phyloP scores from a whole-genome alignment of 2,329 filamentous ascomycete genomes.

The Seiridium unicorne region DNA sequence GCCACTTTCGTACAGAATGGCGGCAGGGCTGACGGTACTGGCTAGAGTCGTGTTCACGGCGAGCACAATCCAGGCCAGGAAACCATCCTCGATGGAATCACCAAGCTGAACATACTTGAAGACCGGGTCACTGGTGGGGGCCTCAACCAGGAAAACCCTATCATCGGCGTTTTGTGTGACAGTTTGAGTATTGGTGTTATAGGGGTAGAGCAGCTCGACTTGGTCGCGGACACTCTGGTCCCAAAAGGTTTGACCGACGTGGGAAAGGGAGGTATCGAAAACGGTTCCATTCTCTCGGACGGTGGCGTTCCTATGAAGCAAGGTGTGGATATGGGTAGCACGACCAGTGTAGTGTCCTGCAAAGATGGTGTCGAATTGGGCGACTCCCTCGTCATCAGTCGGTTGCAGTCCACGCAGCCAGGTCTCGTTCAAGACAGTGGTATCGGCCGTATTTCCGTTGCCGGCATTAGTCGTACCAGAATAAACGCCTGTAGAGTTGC shows the following conservation, averaged over 20 bases:
- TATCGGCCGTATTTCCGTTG: constrained; percentile 29
- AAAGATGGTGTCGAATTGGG: constrained; percentile 44
- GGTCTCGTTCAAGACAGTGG: constrained; percentile 39
- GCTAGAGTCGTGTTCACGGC: constrained; percentile 37
- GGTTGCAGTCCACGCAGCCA: constrained; percentile 47
- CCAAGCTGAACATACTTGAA: constrained; percentile 57
- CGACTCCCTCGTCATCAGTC: constrained; percentile 45
- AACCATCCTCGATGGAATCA: constrained; percentile 42
- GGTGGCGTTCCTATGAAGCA: constrained; percentile 26
- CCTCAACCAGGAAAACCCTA: constrained; percentile 43
- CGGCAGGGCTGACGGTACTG: neutral
- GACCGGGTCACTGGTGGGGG: constrained; percentile 50
- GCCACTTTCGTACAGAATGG: neutral
- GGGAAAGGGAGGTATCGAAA: constrained; percentile 44
- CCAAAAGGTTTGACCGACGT: constrained; percentile 62
- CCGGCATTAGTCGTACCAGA: constrained; percentile 25
- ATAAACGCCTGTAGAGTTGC: constrained; percentile 38
- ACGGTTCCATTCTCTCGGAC: constrained; percentile 45
- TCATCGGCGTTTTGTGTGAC: constrained; percentile 50
- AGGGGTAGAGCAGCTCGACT: constrained; percentile 45
- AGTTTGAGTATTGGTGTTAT: constrained; percentile 37
- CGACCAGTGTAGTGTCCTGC: constrained; percentile 37
- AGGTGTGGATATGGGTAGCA: constrained; percentile 41
- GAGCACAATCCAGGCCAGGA: constrained; percentile 48
- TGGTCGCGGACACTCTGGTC: constrained; percentile 50